Evolutionary conservation across 2,329 filamentous ascomycete genomes (phyloP), one percentile per base, ranked within the genome.

Genomic region (Aureobasidium pullulans): DNA sequence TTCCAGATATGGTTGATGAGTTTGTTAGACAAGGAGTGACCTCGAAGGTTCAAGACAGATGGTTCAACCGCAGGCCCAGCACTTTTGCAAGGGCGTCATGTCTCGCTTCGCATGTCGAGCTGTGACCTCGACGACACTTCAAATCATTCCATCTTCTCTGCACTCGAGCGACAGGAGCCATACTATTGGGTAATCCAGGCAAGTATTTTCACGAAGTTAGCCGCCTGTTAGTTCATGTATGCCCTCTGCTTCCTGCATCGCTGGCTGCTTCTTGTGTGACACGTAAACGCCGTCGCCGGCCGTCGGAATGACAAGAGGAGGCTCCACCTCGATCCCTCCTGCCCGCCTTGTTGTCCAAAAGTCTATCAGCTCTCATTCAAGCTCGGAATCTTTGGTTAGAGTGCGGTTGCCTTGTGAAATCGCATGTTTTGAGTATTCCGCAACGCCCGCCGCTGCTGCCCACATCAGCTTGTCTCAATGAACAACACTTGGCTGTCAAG

Each of bases 181-280:
- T 19, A 52, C 11, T 52, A 34, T 28, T 52, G 48, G 48, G 19
- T 13, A 23, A 32, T 13, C 9, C 47, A 50, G 34, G 49, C 49
- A 53, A 40, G 49, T 53, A 42, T 53, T 10, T 13, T 13, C 10
- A 8, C 6, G 28, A 31, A 11, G 23, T 42, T 53, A 23, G 49
- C 49, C 49, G 37, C 23, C 37, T 42, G 49, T n/a, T 32, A 42
- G 15, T 42, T 23, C 49, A 53, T 53, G 49, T 42, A 42, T 19
- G 23, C n/a, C 49, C 36, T 40, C 49, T 53, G 28, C 31, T 19
- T 29, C 28, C 28, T 42, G 49, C 49, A 32, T 53, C 19, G 49
- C 49, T 31, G 49, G 49, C 49, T 40, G 49, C 36, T 36, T 52
- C 37, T 53, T 42, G 36, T 53, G 47, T 49, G 5, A 53, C 49